A percentile compares a stretch with the other conserved stretches of the same genome.
Evolutionary conservation across 2,329 filamentous ascomycete genomes (phyloP).

Genomic region (Colletotrichum sp.): DNA sequence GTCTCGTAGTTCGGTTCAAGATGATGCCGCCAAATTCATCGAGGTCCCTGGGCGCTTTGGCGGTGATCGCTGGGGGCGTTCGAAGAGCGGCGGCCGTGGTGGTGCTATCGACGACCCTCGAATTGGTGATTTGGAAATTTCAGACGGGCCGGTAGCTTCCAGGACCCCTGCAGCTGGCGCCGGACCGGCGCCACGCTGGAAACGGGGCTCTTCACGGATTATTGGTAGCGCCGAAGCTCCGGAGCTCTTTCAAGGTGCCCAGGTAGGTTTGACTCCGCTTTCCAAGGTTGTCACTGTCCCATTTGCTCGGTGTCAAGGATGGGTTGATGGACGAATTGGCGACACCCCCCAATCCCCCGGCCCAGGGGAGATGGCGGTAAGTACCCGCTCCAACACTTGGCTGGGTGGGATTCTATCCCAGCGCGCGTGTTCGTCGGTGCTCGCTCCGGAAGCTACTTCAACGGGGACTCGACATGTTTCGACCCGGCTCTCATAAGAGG

Average conservation of each 20-base stretch:
- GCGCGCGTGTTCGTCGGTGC: neutral
- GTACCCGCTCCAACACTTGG: neutral
- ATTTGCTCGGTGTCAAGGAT: neutral
- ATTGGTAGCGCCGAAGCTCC: neutral
- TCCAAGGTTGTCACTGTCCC: neutral
- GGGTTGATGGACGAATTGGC: neutral
- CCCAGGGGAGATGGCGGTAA: conserved; percentile 9
- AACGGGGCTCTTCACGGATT: neutral
- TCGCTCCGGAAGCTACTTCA: neutral
- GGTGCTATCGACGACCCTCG: conserved; percentile 6
- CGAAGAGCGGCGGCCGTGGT: neutral
- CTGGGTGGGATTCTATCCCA: neutral
- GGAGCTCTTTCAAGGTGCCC: neutral
- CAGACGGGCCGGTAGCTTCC: conserved; percentile 12
- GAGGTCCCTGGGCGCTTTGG: neutral
- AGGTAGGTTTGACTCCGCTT: neutral
- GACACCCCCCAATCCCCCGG: neutral
- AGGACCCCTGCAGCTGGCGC: conserved; percentile 8
- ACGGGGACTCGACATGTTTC: neutral
- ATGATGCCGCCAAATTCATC: neutral
- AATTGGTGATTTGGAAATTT: conserved; percentile 22
- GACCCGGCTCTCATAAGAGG: neutral
- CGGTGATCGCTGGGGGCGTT: neutral
- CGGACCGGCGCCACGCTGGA: neutral
- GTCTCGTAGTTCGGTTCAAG: neutral